Base-by-base conservation (phyloP, 176 grass and related monocot species). In the Eragrostis nindensis region DNA sequence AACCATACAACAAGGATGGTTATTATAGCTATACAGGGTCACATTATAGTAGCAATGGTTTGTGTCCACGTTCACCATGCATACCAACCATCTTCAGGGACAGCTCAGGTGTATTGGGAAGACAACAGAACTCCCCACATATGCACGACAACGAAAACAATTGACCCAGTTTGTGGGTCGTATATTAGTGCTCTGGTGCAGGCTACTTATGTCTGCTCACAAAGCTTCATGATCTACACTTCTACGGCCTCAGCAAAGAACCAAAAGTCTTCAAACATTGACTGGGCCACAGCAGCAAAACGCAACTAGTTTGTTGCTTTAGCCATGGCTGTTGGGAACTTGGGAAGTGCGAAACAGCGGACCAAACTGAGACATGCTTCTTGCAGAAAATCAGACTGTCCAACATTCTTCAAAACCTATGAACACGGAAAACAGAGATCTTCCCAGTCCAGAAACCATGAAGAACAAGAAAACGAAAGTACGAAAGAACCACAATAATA, bases 11-110 rank as follows among this genome's bases (percentile, higher is more conserved):
- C 2, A 57, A 15, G 12, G 46, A 57, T 54, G 29, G 19, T 30
- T 71, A 36, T 39, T 38, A 39, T 61, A n/a, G 70, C 43, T 82
- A 57, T 78, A 73, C 73, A 87, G 21, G 72, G 26, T 63, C 71
- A 77, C 9, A 39, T n/a, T n/a, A n/a, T n/a, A n/a, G n/a, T 44
- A 72, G 1, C 18, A 19, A 74, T 74, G 55, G 52, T 39, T 38
- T 55, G 61, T 71, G 59, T 5, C 52, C 22, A 75, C n/a, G 54
- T 17, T 66, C 76, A 70, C 21, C 85, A 71, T 71, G 46, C 48
- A 52, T 71, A 65, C 15, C 29, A 76, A 57, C 18, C n/a, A 74
- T 66, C 48, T 68, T 74, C 57, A 73, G 26, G 18, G 15, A 70
- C 5, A 75, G 11, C 70, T 39, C 16, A 39, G 63, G 18, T 55